These are phyloP conservation scores for Casuarina glauca DNA, from an alignment of 306 rosid species.

Conservation along the genomic window DNA sequence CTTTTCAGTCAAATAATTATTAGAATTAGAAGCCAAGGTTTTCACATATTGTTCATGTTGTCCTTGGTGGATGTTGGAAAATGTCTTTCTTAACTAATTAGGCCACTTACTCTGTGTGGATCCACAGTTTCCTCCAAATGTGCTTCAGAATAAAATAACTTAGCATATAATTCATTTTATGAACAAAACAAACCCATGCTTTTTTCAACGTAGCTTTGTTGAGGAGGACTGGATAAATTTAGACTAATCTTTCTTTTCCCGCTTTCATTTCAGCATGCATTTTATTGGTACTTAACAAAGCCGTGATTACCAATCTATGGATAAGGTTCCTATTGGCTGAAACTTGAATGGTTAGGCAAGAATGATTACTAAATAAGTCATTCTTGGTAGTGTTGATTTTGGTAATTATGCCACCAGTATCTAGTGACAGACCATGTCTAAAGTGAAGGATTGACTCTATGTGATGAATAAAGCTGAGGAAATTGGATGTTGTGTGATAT, in stretches of 20 bases:
- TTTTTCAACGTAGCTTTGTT: neutral
- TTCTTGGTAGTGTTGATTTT: too few species aligned
- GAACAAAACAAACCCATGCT: neutral
- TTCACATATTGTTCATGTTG: neutral
- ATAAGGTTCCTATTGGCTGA: neutral
- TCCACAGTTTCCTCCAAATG: neutral
- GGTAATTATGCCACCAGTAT: too few species aligned
- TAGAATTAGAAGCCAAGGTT: neutral
- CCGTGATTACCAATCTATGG: neutral
- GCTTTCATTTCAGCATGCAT: neutral
- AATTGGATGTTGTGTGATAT: too few species aligned
- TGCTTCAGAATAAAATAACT: neutral
- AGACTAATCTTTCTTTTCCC: neutral
- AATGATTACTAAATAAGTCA: neutral
- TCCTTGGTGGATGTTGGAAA: neutral
- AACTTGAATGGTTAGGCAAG: neutral
- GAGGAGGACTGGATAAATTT: neutral
- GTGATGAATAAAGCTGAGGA: neutral
- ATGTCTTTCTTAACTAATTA: neutral
- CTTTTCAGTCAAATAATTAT: neutral
- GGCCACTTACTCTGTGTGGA: neutral
- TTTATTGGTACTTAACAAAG: neutral
- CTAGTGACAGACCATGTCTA: neutral
- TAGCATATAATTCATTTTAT: neutral
- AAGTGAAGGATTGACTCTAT: neutral